phyloP scores from a whole-genome alignment of 306 rosid genomes.

The Crotalaria pallida region DNA sequence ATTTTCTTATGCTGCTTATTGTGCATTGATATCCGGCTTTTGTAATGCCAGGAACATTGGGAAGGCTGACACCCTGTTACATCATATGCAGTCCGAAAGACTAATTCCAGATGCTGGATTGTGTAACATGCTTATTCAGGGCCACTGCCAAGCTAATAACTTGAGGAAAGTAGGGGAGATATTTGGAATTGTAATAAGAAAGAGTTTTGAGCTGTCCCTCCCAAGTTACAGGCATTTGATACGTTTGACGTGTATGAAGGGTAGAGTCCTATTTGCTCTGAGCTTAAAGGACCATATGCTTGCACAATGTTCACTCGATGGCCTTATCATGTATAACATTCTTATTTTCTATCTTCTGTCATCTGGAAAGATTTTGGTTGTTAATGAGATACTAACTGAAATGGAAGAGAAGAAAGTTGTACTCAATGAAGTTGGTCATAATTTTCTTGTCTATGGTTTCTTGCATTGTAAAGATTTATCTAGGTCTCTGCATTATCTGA shows the following conservation, averaged over 20 bases:
- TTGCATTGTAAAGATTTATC: slow-evolving; percentile 48
- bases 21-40: slow-evolving; percentile 56
- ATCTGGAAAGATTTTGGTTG: slow-evolving; percentile 41
- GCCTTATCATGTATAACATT: slow-evolving; percentile 54
- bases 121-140: slow-evolving; percentile 55
- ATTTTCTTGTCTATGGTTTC: slow-evolving; percentile 73
- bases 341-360: slow-evolving; percentile 60
- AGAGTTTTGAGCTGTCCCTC: slow-evolving; percentile 38
- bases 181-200: slow-evolving; percentile 53
- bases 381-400: slow-evolving; percentile 41
- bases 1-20: slow-evolving; percentile 25
- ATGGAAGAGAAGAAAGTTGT: slow-evolving; percentile 49
- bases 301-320: slow-evolving; percentile 39
- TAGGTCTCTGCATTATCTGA: slow-evolving; percentile 43
- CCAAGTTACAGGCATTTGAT: slow-evolving; percentile 53
- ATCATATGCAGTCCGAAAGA: slow-evolving; percentile 43
- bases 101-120: slow-evolving; percentile 42
- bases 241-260: slow-evolving; percentile 44
- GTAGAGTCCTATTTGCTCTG: slow-evolving; percentile 39
- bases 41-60: slow-evolving; percentile 38
- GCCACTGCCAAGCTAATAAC: slow-evolving; percentile 45
- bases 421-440: slow-evolving; percentile 54
- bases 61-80: slow-evolving; percentile 45
- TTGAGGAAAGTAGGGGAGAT: slow-evolving; percentile 52
- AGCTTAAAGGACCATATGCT: slow-evolving; percentile 54